phyloP scores from a whole-genome alignment of 169 alveolate genomes.

The Plasmodium vinckei region DNA sequence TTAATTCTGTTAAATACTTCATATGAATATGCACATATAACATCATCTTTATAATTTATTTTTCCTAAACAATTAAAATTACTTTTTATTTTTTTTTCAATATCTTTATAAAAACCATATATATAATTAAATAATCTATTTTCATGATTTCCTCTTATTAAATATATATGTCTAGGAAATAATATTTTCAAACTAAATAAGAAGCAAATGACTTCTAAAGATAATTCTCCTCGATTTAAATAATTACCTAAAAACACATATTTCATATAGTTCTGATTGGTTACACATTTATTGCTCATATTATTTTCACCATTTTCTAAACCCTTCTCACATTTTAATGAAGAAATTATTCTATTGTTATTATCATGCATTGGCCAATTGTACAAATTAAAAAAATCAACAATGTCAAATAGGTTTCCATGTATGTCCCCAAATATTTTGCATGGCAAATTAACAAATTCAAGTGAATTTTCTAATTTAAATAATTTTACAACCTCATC shows the following conservation, averaged over 20 bases:
- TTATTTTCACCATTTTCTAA: background rate
- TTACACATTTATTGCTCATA: background rate
- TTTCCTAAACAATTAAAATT: slow-evolving; percentile 84
- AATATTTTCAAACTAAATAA: slow-evolving; percentile 92
- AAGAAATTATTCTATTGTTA: background rate
- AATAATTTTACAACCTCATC: slow-evolving; percentile 77
- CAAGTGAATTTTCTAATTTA: slow-evolving; percentile 77
- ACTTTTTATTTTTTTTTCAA: slow-evolving; percentile 90
- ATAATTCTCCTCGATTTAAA: slow-evolving; percentile 94
- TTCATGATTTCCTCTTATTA: slow-evolving; percentile 96
- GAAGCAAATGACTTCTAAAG: slow-evolving; percentile 92
- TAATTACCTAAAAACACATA: slow-evolving; percentile 93
- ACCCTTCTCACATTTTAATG: background rate
- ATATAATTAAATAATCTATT: slow-evolving; percentile 93
- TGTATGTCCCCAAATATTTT: slow-evolving; percentile 81
- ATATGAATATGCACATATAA: slow-evolving; percentile 85
- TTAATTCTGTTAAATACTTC: slow-evolving; percentile 94
- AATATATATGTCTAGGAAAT: slow-evolving; percentile 93
- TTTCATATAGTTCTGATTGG: slow-evolving; percentile 55
- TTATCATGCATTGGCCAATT: slow-evolving; percentile 84
- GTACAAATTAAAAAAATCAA: slow-evolving; percentile 80
- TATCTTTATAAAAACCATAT: slow-evolving; percentile 93
- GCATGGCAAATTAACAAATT: slow-evolving; percentile 69
- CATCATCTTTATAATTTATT: slow-evolving; percentile 39
- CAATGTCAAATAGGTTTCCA: slow-evolving; percentile 75